A percentile compares a stretch with the other conserved stretches of the same genome.
These are phyloP conservation scores for Boeremia exigua DNA, from an alignment of 2,329 filamentous ascomycete species.

Conservation along the genomic window DNA sequence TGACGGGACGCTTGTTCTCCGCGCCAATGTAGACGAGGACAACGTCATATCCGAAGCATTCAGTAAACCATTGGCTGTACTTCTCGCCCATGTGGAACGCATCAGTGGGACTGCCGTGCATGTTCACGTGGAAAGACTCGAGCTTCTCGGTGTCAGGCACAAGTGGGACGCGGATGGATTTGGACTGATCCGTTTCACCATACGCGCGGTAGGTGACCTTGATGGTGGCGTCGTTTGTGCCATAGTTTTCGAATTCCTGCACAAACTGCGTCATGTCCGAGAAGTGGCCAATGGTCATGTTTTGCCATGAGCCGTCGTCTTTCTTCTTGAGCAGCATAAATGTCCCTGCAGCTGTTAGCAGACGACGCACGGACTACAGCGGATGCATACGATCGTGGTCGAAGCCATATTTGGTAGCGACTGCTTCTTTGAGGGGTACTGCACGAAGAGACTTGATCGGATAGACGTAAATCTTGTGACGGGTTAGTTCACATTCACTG, in stretches of 20 bases:
- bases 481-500: background rate
- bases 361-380: background rate
- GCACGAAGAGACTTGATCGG: slow-evolving; percentile 56
- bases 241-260: slow-evolving; percentile 43
- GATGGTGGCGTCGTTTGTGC: slow-evolving; percentile 41
- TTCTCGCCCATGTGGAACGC: slow-evolving; percentile 52
- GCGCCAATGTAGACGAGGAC: slow-evolving; percentile 52
- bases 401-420: slow-evolving; percentile 54
- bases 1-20: slow-evolving; percentile 48
- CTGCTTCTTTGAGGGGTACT: slow-evolving; percentile 45
- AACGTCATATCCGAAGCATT: slow-evolving; percentile 53
- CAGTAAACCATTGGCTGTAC: slow-evolving; percentile 53
- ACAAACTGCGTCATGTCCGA: slow-evolving; percentile 52
- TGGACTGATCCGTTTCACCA: slow-evolving; percentile 30
- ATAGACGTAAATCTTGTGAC: slow-evolving; percentile 52
- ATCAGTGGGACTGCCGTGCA: slow-evolving; percentile 52
- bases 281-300: slow-evolving; percentile 52
- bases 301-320: slow-evolving; percentile 42
- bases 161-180: slow-evolving; percentile 49
- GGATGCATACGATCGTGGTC: slow-evolving; percentile 49
- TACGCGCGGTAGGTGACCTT: slow-evolving; percentile 50
- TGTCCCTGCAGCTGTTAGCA: slow-evolving; percentile 22
- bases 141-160: slow-evolving; percentile 46
- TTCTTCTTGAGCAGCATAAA: slow-evolving; percentile 52
- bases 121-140: slow-evolving; percentile 47